These are phyloP conservation scores for Serendipita sp. DNA, from an alignment of 1,284 basidiomycete genomes.

Conservation along the genomic window DNA sequence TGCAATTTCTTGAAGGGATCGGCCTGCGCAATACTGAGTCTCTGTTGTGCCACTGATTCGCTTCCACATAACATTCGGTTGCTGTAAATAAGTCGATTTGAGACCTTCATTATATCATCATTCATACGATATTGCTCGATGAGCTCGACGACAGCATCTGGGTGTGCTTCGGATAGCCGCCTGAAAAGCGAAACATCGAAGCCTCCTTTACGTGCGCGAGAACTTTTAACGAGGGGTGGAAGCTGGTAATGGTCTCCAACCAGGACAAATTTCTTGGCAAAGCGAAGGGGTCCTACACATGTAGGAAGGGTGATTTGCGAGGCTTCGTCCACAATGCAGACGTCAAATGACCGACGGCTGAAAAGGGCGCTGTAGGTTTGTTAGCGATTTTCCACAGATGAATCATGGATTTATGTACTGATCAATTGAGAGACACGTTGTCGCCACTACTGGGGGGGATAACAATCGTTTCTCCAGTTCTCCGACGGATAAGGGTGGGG, in stretches of 20 bases:
- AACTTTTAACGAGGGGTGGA: conserved; percentile 62
- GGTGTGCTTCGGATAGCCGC: conserved; percentile 73
- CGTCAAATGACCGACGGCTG: conserved; percentile 75
- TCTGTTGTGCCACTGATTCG: conserved; percentile 47
- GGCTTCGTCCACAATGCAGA: conserved; percentile 96
- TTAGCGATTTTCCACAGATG: neutral
- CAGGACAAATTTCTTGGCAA: conserved; percentile 81
- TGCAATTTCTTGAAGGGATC: conserved; percentile 30
- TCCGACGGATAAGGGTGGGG: conserved; percentile 47
- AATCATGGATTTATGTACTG: conserved; percentile 46
- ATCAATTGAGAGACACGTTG: conserved; percentile 85
- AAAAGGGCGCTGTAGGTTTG: conserved; percentile 56
- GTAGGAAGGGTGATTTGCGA: conserved; percentile 96
- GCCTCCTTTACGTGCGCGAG: conserved; percentile 63
- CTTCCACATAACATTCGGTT: conserved; percentile 70
- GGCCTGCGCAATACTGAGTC: conserved; percentile 39
- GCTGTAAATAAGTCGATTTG: conserved; percentile 80
- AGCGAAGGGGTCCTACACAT: conserved; percentile 83
- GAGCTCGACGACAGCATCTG: conserved; percentile 69
- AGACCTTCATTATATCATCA: conserved; percentile 86
- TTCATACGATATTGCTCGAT: conserved; percentile 94
- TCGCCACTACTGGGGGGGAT: conserved; percentile 84
- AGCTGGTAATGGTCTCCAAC: conserved; percentile 97
- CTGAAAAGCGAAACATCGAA: conserved; percentile 86
- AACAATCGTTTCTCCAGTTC: conserved; percentile 70